Percentiles rank a stretch among this genome's conserved stretches.
These are phyloP conservation scores for Lanmaoa rubissima DNA, from an alignment of 768 basidiomycete species.

Conservation along the genomic window DNA sequence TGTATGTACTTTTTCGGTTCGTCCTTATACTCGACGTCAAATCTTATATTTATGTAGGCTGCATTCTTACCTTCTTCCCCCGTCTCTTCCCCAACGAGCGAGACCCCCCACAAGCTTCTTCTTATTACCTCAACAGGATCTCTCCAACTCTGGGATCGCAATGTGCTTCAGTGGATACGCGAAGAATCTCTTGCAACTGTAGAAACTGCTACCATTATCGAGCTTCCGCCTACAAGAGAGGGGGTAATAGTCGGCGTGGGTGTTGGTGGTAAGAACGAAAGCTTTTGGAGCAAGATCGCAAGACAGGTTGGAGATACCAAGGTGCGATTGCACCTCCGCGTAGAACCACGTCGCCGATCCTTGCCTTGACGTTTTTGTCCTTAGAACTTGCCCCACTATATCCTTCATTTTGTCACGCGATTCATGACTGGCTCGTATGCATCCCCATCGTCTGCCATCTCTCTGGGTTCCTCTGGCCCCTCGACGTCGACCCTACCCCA, in stretches of 20 bases:
- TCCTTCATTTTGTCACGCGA: conserved; percentile 62
- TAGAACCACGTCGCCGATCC: not conserved
- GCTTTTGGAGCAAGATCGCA: conserved; percentile 46
- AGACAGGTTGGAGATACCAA: conserved; percentile 61
- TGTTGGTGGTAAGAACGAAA: conserved; percentile 33
- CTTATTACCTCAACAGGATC: conserved; percentile 75
- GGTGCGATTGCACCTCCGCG: conserved; percentile 33
- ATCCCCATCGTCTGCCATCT: conserved; percentile 40
- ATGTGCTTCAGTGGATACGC: conserved; percentile 65
- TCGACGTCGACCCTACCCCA: conserved; percentile 19
- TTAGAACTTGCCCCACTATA: conserved; percentile 70
- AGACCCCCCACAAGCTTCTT: conserved; percentile 41
- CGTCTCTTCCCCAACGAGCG: conserved; percentile 31
- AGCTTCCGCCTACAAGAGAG: conserved; percentile 61
- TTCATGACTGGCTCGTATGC: conserved; percentile 70
- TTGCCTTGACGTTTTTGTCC: not conserved
- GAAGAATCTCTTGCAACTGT: conserved; percentile 77
- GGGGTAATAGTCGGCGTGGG: conserved; percentile 16
- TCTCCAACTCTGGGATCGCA: conserved; percentile 69
- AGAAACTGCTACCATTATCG: conserved; percentile 65
- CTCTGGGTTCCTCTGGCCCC: conserved; percentile 6
- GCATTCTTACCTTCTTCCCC: conserved; percentile 49
- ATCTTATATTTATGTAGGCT: conserved; percentile 35
- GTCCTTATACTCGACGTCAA: not conserved
- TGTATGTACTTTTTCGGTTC: conserved; percentile 39